Conservation (phyloP, 768 basidiomycete species). For the Piloderma croceum region DNA sequence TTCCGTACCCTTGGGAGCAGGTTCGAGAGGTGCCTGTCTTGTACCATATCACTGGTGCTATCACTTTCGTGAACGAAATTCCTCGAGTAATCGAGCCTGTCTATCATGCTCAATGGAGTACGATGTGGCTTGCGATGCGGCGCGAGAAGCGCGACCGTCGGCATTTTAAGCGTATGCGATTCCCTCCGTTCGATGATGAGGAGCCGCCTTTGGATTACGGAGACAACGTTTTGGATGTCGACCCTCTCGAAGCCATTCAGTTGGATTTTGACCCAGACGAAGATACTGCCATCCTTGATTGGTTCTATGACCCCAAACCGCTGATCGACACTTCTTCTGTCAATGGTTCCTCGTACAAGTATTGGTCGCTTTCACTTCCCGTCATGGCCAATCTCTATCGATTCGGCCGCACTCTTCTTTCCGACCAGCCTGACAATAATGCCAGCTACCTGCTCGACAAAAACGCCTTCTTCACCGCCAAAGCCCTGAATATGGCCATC, state of each 20-base stretch:
- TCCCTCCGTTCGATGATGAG: slow-evolving; percentile 99
- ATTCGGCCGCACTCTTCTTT: slow-evolving; percentile 87
- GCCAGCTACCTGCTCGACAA: slow-evolving; percentile 94
- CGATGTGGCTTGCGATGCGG: slow-evolving; percentile 99
- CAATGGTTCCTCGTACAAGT: slow-evolving; percentile 90
- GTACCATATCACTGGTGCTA: slow-evolving; percentile 98
- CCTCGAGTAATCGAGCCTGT: slow-evolving; percentile 96
- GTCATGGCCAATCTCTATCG: slow-evolving; percentile 97
- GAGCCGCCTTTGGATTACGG: slow-evolving; percentile 99
- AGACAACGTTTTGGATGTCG: slow-evolving; percentile 97
- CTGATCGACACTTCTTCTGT: slow-evolving; percentile 84
- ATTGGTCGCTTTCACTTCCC: slow-evolving; percentile 89
- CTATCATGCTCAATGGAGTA: slow-evolving; percentile 99
- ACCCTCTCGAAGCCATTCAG: slow-evolving; percentile 96
- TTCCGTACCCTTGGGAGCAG: slow-evolving; percentile 98
- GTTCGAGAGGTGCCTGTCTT: slow-evolving; percentile 97
- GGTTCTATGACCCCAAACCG: slow-evolving; percentile 98
- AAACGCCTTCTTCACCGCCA: slow-evolving; percentile 96
- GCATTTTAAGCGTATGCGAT: slow-evolving; percentile 99
- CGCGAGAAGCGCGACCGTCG: slow-evolving; percentile 96
- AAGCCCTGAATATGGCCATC: slow-evolving; percentile 94
- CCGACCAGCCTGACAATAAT: slow-evolving; percentile 89
- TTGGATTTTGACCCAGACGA: slow-evolving; percentile 91
- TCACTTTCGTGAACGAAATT: slow-evolving; percentile 98
- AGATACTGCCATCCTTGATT: slow-evolving; percentile 86